Conservation (phyloP, 768 basidiomycete genomes). For the Collybia mongolica region DNA sequence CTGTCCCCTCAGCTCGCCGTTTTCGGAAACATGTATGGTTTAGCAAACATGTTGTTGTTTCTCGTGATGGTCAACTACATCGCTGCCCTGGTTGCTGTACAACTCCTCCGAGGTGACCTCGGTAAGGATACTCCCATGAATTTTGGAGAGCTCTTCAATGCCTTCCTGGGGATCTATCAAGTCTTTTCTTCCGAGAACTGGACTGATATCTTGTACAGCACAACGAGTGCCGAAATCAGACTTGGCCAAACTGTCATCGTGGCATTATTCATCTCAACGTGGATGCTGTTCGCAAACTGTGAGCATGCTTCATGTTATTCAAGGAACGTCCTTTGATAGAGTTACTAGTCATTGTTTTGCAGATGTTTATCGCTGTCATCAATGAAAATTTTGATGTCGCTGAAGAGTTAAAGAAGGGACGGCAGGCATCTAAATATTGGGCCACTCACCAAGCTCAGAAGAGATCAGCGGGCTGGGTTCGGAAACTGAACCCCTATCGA, state of each 20-base stretch:
- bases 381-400: conserved; percentile 94
- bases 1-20: conserved; percentile 62
- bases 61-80: conserved; percentile 85
- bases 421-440: conserved; percentile 75
- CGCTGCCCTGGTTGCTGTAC: conserved; percentile 78
- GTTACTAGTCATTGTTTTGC: conserved; percentile 76
- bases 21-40: conserved; percentile 89
- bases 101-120: conserved; percentile 86
- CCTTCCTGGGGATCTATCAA: conserved; percentile 86
- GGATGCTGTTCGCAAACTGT: conserved; percentile 95
- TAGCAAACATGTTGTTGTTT: conserved; percentile 91
- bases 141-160: conserved; percentile 80
- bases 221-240: conserved; percentile 56
- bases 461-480: conserved; percentile 62
- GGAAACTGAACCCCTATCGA: conserved; percentile 83
- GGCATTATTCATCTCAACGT: conserved; percentile 70
- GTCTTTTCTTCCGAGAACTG: conserved; percentile 95
- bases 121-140: conserved; percentile 51
- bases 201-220: conserved; percentile 70
- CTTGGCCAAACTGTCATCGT: conserved; percentile 72
- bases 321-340: neutral
- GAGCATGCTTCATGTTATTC: conserved; percentile 27
- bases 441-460: conserved; percentile 54
- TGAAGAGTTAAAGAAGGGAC: conserved; percentile 83
- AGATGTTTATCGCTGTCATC: conserved; percentile 97